phyloP scores from a whole-genome alignment of 2,329 filamentous ascomycete genomes.

The Epichloe sylvatica region DNA sequence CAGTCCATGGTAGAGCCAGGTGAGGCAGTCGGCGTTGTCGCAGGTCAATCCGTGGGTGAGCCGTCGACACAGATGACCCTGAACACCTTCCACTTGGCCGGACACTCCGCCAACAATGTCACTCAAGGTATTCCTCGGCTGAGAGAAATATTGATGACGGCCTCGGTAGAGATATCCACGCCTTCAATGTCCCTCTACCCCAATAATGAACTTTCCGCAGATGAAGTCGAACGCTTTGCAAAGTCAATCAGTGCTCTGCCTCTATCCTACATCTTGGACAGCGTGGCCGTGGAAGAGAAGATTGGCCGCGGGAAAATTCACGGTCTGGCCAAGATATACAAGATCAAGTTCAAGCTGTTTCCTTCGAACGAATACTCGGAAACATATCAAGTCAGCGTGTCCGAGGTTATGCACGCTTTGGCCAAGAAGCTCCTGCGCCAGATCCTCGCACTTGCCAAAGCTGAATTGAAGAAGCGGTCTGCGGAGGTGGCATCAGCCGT shows the following conservation, averaged over 20 bases:
- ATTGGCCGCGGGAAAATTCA: conserved; percentile 57
- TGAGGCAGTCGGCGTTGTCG: conserved; percentile 92
- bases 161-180: conserved; percentile 75
- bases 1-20: conserved; percentile 86
- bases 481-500: conserved; percentile 52
- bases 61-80: conserved; percentile 98
- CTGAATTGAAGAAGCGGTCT: conserved; percentile 72
- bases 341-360: conserved; percentile 72
- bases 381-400: conserved; percentile 69
- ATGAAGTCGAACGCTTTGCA: conserved; percentile 64
- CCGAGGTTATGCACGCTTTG: conserved; percentile 67
- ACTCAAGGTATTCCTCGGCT: conserved; percentile 95
- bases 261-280: conserved; percentile 71
- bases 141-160: conserved; percentile 96
- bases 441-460: conserved; percentile 55
- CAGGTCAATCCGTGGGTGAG: conserved; percentile 91
- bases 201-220: conserved; percentile 53
- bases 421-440: conserved; percentile 64
- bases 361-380: conserved; percentile 67
- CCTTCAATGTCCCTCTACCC: conserved; percentile 78
- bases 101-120: conserved; percentile 96
- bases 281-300: conserved; percentile 64
- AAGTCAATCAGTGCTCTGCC: conserved; percentile 84
- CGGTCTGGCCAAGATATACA: conserved; percentile 68
- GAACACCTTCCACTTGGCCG: conserved; percentile 98